Conservation (phyloP, 345 rosid species). For the Euphorbia tirucalli region DNA sequence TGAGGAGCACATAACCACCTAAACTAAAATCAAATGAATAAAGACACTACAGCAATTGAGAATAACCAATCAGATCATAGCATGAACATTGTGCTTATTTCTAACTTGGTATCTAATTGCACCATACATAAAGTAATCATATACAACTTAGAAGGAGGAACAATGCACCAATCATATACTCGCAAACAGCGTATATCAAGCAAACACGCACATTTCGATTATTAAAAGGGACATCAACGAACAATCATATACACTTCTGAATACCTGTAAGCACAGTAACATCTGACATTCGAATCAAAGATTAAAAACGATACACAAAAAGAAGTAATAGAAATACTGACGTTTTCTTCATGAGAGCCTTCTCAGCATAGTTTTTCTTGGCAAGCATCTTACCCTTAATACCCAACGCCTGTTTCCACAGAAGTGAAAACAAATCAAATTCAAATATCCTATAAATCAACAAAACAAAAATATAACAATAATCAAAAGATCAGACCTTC, state of each 20-base stretch:
- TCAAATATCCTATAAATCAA: slow-evolving; percentile 13
- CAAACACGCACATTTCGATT: background rate
- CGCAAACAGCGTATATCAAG: background rate
- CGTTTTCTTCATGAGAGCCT: slow-evolving; percentile 40
- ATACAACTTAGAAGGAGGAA: no score
- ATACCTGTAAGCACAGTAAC: background rate
- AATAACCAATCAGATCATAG: background rate
- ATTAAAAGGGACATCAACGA: background rate
- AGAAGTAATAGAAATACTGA: slow-evolving; percentile 10
- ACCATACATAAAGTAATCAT: no score
- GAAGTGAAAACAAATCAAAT: background rate
- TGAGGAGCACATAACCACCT: background rate
- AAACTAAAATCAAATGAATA: background rate
- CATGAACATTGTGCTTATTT: no score
- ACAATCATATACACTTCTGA: no score
- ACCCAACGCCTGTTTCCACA: slow-evolving; percentile 23
- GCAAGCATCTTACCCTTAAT: slow-evolving; percentile 40
- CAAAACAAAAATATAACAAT: background rate
- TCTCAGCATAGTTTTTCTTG: slow-evolving; percentile 36
- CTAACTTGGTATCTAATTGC: no score
- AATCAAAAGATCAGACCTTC: slow-evolving; percentile 32
- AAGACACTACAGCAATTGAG: background rate
- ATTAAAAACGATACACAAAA: no score
- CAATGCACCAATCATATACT: no score
- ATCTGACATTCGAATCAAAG: background rate